Evolutionary conservation across 176 grass and related monocot genomes (phyloP).

Genomic region (Otatea glauca): DNA sequence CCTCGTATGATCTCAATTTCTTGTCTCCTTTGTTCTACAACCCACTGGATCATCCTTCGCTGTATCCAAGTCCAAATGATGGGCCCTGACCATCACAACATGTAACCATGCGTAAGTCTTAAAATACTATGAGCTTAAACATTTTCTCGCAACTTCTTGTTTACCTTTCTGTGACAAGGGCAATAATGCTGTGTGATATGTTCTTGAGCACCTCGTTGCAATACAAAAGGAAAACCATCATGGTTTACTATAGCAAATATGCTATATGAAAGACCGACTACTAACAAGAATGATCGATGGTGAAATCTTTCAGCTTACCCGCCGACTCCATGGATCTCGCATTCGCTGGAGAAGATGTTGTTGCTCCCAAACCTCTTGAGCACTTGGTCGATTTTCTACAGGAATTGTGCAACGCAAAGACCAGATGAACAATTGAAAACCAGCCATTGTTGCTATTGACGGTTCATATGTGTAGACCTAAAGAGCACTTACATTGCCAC

Average conservation of each 20-base stretch:
- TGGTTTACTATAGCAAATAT: neutral
- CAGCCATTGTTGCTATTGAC: neutral
- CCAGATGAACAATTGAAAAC: conserved; percentile 16
- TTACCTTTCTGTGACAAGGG: conserved; percentile 88
- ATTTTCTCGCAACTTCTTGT: neutral
- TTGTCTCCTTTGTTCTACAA: conserved; percentile 74
- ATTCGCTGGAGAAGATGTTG: conserved; percentile 94
- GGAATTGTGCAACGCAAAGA: conserved; percentile 6
- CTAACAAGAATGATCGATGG: conserved; percentile 6
- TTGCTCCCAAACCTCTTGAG: conserved; percentile 93
- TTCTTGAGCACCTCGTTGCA: conserved; percentile 81
- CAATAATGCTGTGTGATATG: conserved; percentile 85
- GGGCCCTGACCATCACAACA: conserved; percentile 60
- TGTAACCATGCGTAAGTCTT: neutral
- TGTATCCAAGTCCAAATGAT: conserved; percentile 86
- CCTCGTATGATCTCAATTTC: too few relatives aligned
- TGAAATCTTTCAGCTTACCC: conserved; percentile 56
- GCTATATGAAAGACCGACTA: neutral
- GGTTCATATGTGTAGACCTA: neutral
- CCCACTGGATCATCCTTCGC: conserved; percentile 85
- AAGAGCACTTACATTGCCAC: conserved; percentile 62
- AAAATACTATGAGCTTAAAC: conserved; percentile 1
- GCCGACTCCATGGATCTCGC: conserved; percentile 94
- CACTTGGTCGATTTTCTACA: conserved; percentile 78
- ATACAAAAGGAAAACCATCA: neutral